phyloP scores from a whole-genome alignment of 2,329 filamentous ascomycete species.

The Tolypocladium nubicola region DNA sequence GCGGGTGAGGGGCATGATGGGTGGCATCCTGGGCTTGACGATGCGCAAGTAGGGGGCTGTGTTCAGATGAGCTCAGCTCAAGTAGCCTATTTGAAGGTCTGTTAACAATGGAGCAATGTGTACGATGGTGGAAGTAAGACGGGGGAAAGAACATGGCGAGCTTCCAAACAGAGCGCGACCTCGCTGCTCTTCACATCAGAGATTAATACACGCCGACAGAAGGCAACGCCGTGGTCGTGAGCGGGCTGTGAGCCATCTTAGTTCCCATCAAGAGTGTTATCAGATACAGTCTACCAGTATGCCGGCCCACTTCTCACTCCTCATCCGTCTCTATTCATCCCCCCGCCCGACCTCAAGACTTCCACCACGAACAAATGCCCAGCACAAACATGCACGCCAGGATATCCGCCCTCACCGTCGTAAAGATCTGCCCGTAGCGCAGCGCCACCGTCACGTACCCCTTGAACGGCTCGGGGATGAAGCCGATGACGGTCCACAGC shows the following conservation, averaged over 20 bases:
- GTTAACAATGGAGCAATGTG: not conserved
- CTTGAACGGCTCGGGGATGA: slow-evolving; percentile 55
- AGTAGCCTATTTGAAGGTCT: not conserved
- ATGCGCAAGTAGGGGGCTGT: slow-evolving; percentile 22
- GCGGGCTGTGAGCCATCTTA: not conserved
- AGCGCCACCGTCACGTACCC: slow-evolving; percentile 51
- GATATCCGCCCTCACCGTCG: slow-evolving; percentile 62
- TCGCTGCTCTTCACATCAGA: not conserved
- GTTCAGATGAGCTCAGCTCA: not conserved
- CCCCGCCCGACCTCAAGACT: slow-evolving; percentile 8
- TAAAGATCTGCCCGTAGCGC: slow-evolving; percentile 61
- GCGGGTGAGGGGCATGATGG: slow-evolving; percentile 59
- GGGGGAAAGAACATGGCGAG: not conserved
- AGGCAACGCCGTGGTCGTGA: not conserved
- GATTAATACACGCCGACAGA: not conserved
- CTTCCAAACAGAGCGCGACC: not conserved
- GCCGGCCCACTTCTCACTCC: not conserved
- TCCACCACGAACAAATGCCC: slow-evolving; percentile 42
- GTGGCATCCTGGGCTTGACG: slow-evolving; percentile 44
- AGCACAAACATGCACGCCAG: slow-evolving; percentile 68
- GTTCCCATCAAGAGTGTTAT: not conserved
- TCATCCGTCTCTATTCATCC: not conserved
- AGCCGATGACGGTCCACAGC: slow-evolving; percentile 50
- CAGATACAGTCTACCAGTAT: not conserved
- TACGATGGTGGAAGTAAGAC: not conserved